A percentile compares a stretch with the other conserved stretches of the same genome.
phyloP scores from a whole-genome alignment of 768 basidiomycete genomes.

The Suillus placidus region DNA sequence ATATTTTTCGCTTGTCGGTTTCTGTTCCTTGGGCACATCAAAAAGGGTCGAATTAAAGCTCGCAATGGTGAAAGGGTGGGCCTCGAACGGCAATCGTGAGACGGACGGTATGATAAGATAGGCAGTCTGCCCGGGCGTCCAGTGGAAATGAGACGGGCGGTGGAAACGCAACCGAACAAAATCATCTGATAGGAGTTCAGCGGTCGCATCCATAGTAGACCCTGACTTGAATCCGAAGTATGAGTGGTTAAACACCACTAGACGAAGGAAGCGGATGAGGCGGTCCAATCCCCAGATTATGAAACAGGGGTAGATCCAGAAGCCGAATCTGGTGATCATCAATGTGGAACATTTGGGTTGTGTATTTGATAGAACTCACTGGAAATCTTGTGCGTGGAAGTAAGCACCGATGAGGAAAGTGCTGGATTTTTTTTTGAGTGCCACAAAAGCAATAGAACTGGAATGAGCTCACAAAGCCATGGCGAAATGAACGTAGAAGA shows the following conservation, averaged over 20 bases:
- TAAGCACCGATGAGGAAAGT: slow-evolving; percentile 36
- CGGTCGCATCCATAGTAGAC: slow-evolving; percentile 33
- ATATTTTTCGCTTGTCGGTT: slow-evolving; percentile 12
- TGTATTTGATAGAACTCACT: slow-evolving; percentile 5
- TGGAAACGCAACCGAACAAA: slow-evolving; percentile 47
- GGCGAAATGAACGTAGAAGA: slow-evolving; percentile 47
- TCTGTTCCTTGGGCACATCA: neutral
- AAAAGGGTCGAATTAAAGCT: slow-evolving; percentile 30
- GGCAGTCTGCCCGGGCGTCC: slow-evolving; percentile 53
- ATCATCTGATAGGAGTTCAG: slow-evolving; percentile 45
- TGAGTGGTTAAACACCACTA: slow-evolving; percentile 44
- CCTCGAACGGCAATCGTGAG: slow-evolving; percentile 44
- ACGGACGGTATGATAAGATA: slow-evolving; percentile 53
- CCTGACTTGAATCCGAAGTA: slow-evolving; percentile 32
- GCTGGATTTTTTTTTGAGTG: slow-evolving; percentile 18
- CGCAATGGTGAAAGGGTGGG: slow-evolving; percentile 61
- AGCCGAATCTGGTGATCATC: slow-evolving; percentile 17
- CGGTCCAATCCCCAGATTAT: slow-evolving; percentile 57
- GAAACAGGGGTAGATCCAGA: slow-evolving; percentile 51
- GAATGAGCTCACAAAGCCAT: slow-evolving; percentile 36
- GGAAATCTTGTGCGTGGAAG: slow-evolving; percentile 27
- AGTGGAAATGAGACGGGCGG: slow-evolving; percentile 48
- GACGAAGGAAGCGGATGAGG: slow-evolving; percentile 44
- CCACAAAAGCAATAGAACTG: neutral
- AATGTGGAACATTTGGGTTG: neutral